A percentile compares a stretch with the other conserved stretches of the same genome.
phyloP scores from a whole-genome alignment of 2,329 filamentous ascomycete genomes.

The Trichoderma atrobrunneum region DNA sequence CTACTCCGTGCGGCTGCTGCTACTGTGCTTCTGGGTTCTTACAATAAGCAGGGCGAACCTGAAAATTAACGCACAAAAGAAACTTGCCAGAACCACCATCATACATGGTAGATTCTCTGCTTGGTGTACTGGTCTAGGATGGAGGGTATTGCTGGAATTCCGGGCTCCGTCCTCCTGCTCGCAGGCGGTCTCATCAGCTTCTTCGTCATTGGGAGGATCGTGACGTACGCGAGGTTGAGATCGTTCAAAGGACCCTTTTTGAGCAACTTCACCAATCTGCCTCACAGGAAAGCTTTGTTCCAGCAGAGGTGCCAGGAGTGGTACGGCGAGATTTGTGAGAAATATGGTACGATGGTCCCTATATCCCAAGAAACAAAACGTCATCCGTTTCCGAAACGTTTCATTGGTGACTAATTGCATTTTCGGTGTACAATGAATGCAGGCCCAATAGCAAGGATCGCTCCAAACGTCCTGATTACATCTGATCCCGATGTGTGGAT shows the following conservation, averaged over 20 bases:
- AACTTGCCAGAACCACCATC: neutral
- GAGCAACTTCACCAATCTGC: slow-evolving; percentile 24
- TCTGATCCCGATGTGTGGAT: slow-evolving; percentile 47
- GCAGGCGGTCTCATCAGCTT: neutral
- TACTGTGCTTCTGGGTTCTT: neutral
- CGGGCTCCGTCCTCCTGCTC: neutral
- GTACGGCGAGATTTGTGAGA: slow-evolving; percentile 28
- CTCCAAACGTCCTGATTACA: slow-evolving; percentile 48
- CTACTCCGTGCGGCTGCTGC: neutral
- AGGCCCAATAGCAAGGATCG: slow-evolving; percentile 32
- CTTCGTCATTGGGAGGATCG: neutral
- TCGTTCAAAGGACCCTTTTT: slow-evolving; percentile 26
- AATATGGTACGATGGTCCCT: slow-evolving; percentile 25
- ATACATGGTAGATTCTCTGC: neutral
- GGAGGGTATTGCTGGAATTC: neutral
- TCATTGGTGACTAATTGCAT: neutral
- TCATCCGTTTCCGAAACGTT: too few relatives aligned
- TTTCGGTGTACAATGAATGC: neutral
- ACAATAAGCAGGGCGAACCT: neutral
- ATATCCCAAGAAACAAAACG: neutral
- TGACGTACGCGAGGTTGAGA: slow-evolving; percentile 22
- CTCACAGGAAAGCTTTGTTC: slow-evolving; percentile 28
- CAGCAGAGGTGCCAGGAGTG: slow-evolving; percentile 25
- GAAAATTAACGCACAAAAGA: neutral
- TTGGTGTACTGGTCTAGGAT: neutral